Conservation (phyloP, 176 grass and related monocot species). For the Oryza nivara region DNA sequence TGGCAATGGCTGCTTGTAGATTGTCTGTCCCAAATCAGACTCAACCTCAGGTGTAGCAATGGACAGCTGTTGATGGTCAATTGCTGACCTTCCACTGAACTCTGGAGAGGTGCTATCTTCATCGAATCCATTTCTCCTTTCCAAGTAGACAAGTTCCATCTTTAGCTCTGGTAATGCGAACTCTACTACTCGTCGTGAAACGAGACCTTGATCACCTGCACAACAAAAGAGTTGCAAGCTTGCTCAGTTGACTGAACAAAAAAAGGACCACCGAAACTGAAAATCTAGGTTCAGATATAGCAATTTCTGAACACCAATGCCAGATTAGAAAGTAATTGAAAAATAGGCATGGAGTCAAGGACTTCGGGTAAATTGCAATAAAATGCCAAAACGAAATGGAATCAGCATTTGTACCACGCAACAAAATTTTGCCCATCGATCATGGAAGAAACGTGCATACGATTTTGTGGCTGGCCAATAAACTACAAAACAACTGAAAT, state of each 20-base stretch:
- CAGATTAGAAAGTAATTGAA: slow-evolving; percentile 18
- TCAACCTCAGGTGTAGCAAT: slow-evolving; percentile 29
- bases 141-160: slow-evolving; percentile 49
- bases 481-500: background rate
- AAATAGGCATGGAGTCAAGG: background rate
- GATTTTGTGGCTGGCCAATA: slow-evolving; percentile 19
- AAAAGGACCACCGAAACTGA: too few relatives aligned
- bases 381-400: background rate
- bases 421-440: background rate
- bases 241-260: slow-evolving; percentile 27
- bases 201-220: slow-evolving; percentile 29
- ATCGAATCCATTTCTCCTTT: slow-evolving; percentile 35
- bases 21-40: slow-evolving; percentile 29
- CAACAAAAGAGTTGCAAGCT: background rate
- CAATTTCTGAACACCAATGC: background rate
- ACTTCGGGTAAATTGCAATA: background rate
- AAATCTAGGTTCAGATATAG: background rate
- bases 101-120: slow-evolving; percentile 43
- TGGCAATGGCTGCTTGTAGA: slow-evolving; percentile 38
- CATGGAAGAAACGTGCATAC: slow-evolving; percentile 36
- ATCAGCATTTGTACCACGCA: background rate
- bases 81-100: slow-evolving; percentile 44
- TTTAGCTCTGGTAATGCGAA: background rate
- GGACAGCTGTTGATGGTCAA: slow-evolving; percentile 8
- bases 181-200: slow-evolving; percentile 6